Percentiles rank a stretch among this genome's conserved stretches.
phyloP scores from a whole-genome alignment of 2,329 filamentous ascomycete species.

The Pseudogymnoascus sp. region DNA sequence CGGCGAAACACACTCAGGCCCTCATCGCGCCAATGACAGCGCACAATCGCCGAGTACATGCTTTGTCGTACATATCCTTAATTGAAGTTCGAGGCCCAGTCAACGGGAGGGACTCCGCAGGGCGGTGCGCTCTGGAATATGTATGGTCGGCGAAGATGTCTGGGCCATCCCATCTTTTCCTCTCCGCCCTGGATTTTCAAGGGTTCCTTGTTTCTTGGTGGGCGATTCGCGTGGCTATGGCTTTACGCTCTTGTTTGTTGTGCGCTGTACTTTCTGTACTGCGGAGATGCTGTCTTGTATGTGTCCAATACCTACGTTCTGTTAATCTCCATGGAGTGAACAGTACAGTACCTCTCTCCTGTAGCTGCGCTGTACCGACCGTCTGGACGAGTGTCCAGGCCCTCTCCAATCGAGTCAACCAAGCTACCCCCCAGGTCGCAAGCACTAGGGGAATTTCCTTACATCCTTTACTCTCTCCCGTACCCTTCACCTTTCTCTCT shows the following conservation, averaged over 20 bases:
- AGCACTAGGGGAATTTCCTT: background rate
- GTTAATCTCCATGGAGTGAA: background rate
- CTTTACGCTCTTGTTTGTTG: background rate
- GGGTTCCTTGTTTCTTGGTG: background rate
- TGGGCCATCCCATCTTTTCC: background rate
- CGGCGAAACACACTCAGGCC: background rate
- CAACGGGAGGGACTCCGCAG: background rate
- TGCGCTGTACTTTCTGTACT: background rate
- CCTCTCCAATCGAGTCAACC: background rate
- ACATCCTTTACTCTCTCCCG: background rate
- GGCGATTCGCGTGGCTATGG: background rate
- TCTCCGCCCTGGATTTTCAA: background rate
- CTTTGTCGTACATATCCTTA: background rate
- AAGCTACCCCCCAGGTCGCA: background rate
- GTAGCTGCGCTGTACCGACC: background rate
- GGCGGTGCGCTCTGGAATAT: background rate
- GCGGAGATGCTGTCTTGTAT: background rate
- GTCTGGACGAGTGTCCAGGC: background rate
- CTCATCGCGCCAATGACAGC: background rate
- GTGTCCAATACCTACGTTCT: background rate
- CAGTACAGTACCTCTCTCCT: background rate
- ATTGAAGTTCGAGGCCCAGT: slow-evolving; percentile 7
- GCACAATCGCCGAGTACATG: background rate
- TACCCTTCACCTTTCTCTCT: background rate
- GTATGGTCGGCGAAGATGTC: background rate